Conservation (phyloP, 179 eudicot genomes). For the Patellifolia procumbens region DNA sequence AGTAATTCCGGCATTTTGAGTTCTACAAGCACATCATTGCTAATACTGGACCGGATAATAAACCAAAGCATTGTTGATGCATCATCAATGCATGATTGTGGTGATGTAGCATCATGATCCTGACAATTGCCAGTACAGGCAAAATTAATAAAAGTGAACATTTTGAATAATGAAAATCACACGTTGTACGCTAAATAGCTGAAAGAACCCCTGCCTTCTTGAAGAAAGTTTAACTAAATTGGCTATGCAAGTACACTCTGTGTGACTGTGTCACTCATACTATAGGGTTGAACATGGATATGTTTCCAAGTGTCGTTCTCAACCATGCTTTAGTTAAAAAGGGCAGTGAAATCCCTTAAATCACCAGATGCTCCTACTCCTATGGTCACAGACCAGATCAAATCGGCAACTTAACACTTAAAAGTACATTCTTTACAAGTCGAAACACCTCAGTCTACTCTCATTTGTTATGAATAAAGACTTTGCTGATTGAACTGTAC, state of each 20-base stretch:
- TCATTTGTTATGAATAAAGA: too few species aligned
- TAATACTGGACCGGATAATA: conserved; percentile 46
- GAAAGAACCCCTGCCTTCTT: background rate
- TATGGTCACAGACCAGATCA: background rate
- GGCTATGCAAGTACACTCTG: background rate
- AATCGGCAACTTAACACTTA: background rate
- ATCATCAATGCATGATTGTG: conserved; percentile 65
- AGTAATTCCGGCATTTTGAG: conserved; percentile 57
- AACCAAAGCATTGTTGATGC: conserved; percentile 63
- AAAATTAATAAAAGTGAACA: conserved; percentile 11
- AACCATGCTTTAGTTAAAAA: background rate
- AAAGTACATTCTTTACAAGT: background rate
- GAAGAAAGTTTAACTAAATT: background rate
- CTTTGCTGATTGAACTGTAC: background rate
- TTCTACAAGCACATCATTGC: conserved; percentile 33
- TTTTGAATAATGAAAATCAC: background rate
- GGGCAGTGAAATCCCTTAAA: background rate
- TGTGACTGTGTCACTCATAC: background rate
- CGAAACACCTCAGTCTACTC: conserved; percentile 11
- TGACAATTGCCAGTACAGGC: conserved; percentile 25
- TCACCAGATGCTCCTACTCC: background rate
- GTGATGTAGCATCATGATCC: conserved; percentile 47
- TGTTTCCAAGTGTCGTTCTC: background rate
- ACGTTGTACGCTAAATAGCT: background rate
- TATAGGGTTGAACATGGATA: too few species aligned